Evolutionary conservation across 2,329 filamentous ascomycete genomes (phyloP).

Genomic region (Coleophoma eucalyptorum): DNA sequence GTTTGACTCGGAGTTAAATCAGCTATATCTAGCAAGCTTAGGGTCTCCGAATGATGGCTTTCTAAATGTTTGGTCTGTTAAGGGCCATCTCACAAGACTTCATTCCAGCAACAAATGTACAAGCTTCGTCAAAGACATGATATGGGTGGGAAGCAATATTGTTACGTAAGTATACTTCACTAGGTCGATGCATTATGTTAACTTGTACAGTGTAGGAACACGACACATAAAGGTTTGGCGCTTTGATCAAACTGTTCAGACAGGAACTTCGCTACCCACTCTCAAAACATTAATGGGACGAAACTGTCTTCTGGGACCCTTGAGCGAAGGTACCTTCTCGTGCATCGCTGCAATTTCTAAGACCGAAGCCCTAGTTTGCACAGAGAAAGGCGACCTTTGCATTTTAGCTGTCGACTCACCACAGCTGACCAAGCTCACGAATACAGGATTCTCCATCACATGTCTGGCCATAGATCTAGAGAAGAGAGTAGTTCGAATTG

Average conservation of each 20-base stretch:
- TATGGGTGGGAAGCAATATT: slow-evolving; percentile 82
- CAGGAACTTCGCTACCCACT: slow-evolving; percentile 32
- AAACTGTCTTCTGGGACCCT: slow-evolving; percentile 78
- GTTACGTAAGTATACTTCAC: slow-evolving; percentile 54
- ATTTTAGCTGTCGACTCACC: slow-evolving; percentile 75
- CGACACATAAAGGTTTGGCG: slow-evolving; percentile 94
- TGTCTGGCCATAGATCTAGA: slow-evolving; percentile 32
- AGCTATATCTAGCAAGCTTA: slow-evolving; percentile 73
- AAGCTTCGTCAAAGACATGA: slow-evolving; percentile 77
- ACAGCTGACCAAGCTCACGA: slow-evolving; percentile 63
- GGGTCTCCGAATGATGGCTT: slow-evolving; percentile 91
- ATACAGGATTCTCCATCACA: slow-evolving; percentile 57
- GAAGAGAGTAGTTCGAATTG: slow-evolving; percentile 29
- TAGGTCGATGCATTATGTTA: slow-evolving; percentile 6
- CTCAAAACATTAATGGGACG: slow-evolving; percentile 77
- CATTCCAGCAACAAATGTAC: slow-evolving; percentile 92
- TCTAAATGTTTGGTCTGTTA: slow-evolving; percentile 85
- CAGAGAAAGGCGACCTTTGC: slow-evolving; percentile 87
- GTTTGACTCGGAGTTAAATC: slow-evolving; percentile 54
- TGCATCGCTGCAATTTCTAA: slow-evolving; percentile 71
- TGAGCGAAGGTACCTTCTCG: slow-evolving; percentile 83
- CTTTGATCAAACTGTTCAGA: slow-evolving; percentile 43
- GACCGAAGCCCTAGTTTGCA: slow-evolving; percentile 75
- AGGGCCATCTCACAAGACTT: slow-evolving; percentile 75
- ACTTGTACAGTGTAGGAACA: slow-evolving; percentile 59